phyloP scores from a whole-genome alignment of 225 moss, liverwort and hornwort species.

The Lunularia cruciata region DNA sequence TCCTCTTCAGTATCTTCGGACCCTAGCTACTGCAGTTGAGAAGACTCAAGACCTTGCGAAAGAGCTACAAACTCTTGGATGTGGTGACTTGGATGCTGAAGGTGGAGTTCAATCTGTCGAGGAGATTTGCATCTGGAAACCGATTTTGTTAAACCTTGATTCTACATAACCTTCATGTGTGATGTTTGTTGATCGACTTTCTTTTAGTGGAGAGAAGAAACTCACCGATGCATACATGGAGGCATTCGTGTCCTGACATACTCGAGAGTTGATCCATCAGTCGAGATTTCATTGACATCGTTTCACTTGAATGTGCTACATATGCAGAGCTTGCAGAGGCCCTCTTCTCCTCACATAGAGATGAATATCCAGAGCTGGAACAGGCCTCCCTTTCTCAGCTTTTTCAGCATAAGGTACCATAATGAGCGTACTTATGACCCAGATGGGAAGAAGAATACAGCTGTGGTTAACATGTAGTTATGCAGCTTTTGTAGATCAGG shows the following conservation, averaged over 20 bases:
- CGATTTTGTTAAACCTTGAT: too few relatives aligned
- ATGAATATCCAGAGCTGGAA: slow-evolving; percentile 88
- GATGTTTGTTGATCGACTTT: too few relatives aligned
- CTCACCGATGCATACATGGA: too few relatives aligned
- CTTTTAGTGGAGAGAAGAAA: too few relatives aligned
- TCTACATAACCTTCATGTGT: too few relatives aligned
- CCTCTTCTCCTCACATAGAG: slow-evolving; percentile 72
- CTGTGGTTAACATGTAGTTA: too few relatives aligned
- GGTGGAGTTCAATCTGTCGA: slow-evolving; percentile 50
- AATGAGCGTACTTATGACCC: too few relatives aligned
- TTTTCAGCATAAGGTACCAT: slow-evolving; percentile 64
- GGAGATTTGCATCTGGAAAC: too few relatives aligned
- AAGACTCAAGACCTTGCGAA: slow-evolving; percentile 79
- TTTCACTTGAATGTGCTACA: neutral
- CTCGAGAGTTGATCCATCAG: too few relatives aligned
- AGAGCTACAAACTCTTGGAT: slow-evolving; percentile 62
- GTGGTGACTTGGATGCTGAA: slow-evolving; percentile 71
- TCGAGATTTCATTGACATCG: neutral
- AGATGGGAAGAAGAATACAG: too few relatives aligned
- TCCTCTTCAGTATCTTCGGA: slow-evolving; percentile 66
- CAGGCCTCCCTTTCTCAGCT: slow-evolving; percentile 76
- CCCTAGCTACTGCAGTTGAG: slow-evolving; percentile 64
- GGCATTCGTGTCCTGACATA: too few relatives aligned
- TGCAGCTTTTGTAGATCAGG: too few relatives aligned
- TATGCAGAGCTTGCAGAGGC: slow-evolving; percentile 71